Percentiles rank a stretch among this genome's conserved stretches.
phyloP scores from a whole-genome alignment of 306 rosid species.

The Sicyos baderoa region DNA sequence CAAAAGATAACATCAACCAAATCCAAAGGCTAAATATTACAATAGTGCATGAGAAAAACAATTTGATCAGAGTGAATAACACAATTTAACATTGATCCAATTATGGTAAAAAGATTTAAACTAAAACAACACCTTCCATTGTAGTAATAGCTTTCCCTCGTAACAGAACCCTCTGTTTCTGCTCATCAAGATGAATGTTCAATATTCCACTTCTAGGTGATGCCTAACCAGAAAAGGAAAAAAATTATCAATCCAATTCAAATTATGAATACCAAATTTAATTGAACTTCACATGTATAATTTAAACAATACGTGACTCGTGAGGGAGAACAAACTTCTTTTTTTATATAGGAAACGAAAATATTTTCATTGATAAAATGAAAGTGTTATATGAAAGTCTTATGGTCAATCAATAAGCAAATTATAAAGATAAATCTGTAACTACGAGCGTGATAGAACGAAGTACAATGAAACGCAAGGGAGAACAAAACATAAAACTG shows the following conservation, averaged over 20 bases:
- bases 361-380: too few relatives aligned
- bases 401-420: too few relatives aligned
- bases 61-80: not conserved
- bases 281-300: not conserved
- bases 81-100: not conserved
- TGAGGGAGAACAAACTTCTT: too few relatives aligned
- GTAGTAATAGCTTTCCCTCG: slow-evolving; percentile 63
- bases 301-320: too few relatives aligned
- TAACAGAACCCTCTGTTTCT: slow-evolving; percentile 51
- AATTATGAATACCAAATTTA: not conserved
- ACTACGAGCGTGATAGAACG: too few relatives aligned
- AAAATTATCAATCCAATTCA: not conserved
- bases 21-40: not conserved
- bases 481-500: too few relatives aligned
- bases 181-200: slow-evolving; percentile 45
- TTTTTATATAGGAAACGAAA: too few relatives aligned
- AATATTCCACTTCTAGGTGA: slow-evolving; percentile 66
- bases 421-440: too few relatives aligned
- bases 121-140: slow-evolving; percentile 58
- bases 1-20: not conserved
- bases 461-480: too few relatives aligned
- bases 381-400: too few relatives aligned
- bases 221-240: slow-evolving; percentile 39
- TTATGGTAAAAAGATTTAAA: not conserved
- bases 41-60: not conserved